Evolutionary conservation across 495 filamentous ascomycete species (phyloP), one percentile per base, ranked within the genome.

Genomic region (Aspergillus panamensis): DNA sequence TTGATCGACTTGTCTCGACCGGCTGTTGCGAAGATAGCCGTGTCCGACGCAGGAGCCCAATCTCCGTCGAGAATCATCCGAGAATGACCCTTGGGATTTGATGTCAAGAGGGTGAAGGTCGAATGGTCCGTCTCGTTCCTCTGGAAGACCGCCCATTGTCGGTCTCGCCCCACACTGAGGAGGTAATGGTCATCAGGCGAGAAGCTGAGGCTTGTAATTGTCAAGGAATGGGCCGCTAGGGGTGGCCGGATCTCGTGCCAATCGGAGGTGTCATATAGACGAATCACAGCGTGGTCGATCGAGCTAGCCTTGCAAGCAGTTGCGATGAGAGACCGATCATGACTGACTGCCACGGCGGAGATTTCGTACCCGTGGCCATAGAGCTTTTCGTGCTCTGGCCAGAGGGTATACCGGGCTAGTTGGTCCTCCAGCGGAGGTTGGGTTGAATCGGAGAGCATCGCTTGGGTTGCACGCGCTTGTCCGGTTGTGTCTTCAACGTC

Each of bases 341-440:
- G 83, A 62, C 84, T 91, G 8, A 85, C 82, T n/a, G 92, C 89
- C 20, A 96, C 83, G 9, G 90, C 86, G 19, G 92, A 95, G 40
- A 99, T 94, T 70, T 99, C 94, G 75, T 96, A 96, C n/a, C 94
- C 94, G 73, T 99, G 94, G 6, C 94, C 94, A 70, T 99, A 99
- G 6, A 99, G 83, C 72, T 99, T 99, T 68, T 97, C 94, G 40
- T 83, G 84, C 62, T 99, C 94, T 0, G 94, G 94, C 91, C 91
- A 99, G 25, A 99, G 81, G 3, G 92, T 96, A 65, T 96, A 87
- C 8, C 94, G 85, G 32, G 90, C 85, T 13, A 99, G 82, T 55
- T 89, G 85, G 63, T 97, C 93, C 69, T 99, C 94, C 16, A 90
- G 75, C 3, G 94, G 92, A 19, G 95, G 95, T 59, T 88, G 81